phyloP scores from a whole-genome alignment of 148 eudicot genomes.

The Rhododendron vialii region DNA sequence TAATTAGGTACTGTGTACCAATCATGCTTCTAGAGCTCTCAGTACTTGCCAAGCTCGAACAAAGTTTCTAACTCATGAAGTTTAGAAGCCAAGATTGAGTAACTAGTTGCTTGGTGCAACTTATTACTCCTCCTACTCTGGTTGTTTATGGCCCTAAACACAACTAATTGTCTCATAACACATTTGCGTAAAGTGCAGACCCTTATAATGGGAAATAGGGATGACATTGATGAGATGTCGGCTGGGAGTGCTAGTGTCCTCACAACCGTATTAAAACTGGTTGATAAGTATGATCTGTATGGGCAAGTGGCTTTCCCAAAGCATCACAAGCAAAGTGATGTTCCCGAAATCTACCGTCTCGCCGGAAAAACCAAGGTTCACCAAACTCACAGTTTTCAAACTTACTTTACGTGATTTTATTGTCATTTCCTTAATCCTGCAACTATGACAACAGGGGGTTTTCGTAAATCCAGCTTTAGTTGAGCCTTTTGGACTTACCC shows the following conservation, averaged over 20 bases:
- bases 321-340: conserved; percentile 74
- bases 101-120: not conserved
- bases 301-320: conserved; percentile 80
- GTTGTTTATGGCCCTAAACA: not conserved
- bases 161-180: not conserved
- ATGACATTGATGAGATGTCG: conserved; percentile 77
- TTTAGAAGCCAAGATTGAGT: not conserved
- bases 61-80: not conserved
- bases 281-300: conserved; percentile 69
- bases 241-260: conserved; percentile 59
- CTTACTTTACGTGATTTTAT: conserved; percentile 3
- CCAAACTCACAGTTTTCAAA: not conserved
- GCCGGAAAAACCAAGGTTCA: conserved; percentile 64
- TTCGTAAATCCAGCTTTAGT: conserved; percentile 77
- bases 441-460: conserved; percentile 49
- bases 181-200: conserved; percentile 33
- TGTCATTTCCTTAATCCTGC: not conserved
- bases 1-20: not conserved
- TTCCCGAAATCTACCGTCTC: conserved; percentile 70
- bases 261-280: conserved; percentile 52
- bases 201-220: conserved; percentile 78
- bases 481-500: conserved; percentile 77
- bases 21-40: not conserved
- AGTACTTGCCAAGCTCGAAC: not conserved
- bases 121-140: not conserved